Conservation (phyloP, 2,329 filamentous ascomycete species). For the Colletotrichum sp. region DNA sequence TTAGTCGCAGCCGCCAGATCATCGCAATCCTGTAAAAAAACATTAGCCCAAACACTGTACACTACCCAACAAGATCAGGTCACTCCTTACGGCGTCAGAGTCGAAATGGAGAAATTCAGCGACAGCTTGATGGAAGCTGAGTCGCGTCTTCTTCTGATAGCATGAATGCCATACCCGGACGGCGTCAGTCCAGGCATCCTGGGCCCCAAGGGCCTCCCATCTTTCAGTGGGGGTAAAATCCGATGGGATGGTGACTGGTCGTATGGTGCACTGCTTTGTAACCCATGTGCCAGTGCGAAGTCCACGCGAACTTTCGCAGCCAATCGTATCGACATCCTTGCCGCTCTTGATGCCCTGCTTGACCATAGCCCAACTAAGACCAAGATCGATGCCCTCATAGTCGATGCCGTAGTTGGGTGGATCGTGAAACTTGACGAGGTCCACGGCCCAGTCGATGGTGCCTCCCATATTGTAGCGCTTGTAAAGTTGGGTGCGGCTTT, state of each 20-base stretch:
- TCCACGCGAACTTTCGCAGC: neutral
- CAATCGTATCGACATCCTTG: neutral
- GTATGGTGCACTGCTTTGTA: neutral
- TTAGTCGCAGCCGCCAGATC: neutral
- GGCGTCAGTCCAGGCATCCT: neutral
- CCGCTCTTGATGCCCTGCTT: neutral
- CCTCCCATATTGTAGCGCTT: constrained; percentile 31
- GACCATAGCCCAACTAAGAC: neutral
- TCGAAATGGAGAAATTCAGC: neutral
- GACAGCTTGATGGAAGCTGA: neutral
- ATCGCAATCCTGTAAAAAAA: neutral
- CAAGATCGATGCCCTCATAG: neutral
- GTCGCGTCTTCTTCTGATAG: neutral
- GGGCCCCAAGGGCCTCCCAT: neutral
- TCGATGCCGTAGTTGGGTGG: neutral
- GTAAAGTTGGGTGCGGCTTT: constrained; percentile 22
- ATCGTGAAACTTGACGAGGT: constrained; percentile 21
- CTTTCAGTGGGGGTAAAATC: neutral
- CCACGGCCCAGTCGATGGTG: constrained; percentile 35
- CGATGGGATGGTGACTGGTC: neutral
- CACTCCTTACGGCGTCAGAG: neutral
- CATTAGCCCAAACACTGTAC: fast-evolving
- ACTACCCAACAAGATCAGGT: fast-evolving
- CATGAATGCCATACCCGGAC: neutral
- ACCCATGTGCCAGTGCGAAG: neutral